These are phyloP conservation scores for Phytomonas serpens DNA, from an alignment of 208 protist species.

Conservation along the genomic window DNA sequence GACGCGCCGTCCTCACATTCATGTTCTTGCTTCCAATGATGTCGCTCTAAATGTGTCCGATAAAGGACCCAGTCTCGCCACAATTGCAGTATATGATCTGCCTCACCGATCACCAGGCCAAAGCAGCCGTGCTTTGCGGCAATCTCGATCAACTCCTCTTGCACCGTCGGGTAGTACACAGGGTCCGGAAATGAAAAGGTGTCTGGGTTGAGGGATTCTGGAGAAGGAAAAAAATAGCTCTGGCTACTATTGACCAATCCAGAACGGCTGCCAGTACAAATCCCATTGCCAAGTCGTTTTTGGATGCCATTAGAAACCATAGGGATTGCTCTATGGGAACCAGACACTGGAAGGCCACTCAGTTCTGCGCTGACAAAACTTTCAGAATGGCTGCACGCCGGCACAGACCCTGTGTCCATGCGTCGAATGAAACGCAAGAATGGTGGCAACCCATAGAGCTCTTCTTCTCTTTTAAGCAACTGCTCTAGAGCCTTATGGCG, in stretches of 20 bases:
- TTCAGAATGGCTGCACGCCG: neutral
- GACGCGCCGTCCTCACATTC: neutral
- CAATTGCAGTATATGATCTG: constrained; percentile 58
- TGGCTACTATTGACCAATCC: neutral
- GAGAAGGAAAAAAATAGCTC: constrained; percentile 42
- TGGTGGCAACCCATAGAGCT: constrained; percentile 78
- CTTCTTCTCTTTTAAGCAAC: constrained; percentile 34
- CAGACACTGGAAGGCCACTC: neutral
- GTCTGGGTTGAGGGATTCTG: constrained; percentile 33
- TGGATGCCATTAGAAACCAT: neutral
- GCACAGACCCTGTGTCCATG: neutral
- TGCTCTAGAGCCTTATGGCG: constrained; percentile 25
- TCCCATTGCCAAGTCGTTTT: constrained; percentile 1
- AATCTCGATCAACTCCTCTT: constrained; percentile 67
- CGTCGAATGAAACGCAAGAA: constrained; percentile 77
- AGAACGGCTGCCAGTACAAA: neutral
- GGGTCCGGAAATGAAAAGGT: constrained; percentile 30
- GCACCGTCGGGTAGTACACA: constrained; percentile 47
- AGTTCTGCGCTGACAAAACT: neutral
- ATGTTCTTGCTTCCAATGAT: neutral
- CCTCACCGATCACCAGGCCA: constrained; percentile 60
- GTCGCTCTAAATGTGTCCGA: neutral
- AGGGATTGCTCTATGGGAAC: neutral
- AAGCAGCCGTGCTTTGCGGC: constrained; percentile 40
- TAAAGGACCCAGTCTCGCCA: constrained; percentile 14